Conservation (phyloP, 2,329 filamentous ascomycete species). For the Diaporthe sp. region DNA sequence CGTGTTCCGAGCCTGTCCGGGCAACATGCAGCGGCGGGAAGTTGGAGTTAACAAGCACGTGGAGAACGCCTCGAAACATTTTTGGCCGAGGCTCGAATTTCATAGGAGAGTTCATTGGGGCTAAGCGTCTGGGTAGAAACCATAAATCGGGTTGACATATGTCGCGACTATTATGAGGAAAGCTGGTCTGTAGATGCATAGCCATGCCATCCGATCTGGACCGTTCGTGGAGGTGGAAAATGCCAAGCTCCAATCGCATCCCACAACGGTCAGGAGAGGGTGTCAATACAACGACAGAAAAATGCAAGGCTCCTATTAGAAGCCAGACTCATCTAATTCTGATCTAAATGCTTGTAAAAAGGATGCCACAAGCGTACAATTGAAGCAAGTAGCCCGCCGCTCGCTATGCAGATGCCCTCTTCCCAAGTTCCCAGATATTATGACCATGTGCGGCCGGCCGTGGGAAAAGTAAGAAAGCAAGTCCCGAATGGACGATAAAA, state of each 20-base stretch:
- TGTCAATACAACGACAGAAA: not conserved
- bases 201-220: constrained; percentile 10
- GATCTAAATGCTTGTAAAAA: constrained; percentile 20
- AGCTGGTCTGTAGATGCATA: not conserved
- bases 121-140: not conserved
- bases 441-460: not conserved
- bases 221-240: not conserved
- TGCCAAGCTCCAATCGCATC: constrained; percentile 23
- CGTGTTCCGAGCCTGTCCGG: not conserved
- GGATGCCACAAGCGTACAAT: not conserved
- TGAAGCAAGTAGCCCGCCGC: constrained; percentile 24
- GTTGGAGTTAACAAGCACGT: not conserved
- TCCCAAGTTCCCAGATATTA: constrained; percentile 15
- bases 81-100: not conserved
- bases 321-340: constrained; percentile 7
- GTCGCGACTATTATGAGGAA: not conserved
- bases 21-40: constrained; percentile 5
- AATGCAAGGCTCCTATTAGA: not conserved
- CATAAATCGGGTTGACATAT: not conserved
- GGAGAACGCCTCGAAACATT: not conserved
- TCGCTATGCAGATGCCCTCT: constrained; percentile 12
- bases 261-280: not conserved
- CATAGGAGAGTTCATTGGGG: not conserved
- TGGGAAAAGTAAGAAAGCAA: not conserved
- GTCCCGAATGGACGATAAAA: not conserved